A percentile compares a stretch with the other conserved stretches of the same genome.
Evolutionary conservation across 805 yeast species (phyloP).

Genomic region (Lachancea waltii): DNA sequence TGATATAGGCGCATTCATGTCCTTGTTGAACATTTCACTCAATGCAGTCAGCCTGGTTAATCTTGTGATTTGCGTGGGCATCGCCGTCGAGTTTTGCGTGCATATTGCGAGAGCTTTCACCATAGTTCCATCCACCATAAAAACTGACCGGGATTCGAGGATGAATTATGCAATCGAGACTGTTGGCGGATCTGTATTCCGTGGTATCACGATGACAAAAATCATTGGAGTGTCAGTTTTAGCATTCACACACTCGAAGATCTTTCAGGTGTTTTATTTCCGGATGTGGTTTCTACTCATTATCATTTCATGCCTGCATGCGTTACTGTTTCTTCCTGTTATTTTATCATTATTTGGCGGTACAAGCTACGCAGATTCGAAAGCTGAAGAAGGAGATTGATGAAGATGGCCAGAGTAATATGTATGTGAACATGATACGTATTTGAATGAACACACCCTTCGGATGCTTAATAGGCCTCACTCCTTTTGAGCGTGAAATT

Average conservation of each 20-base stretch:
- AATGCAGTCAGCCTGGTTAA: conserved; percentile 90
- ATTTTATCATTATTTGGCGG: conserved; percentile 62
- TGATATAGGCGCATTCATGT: conserved; percentile 77
- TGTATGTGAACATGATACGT: background rate
- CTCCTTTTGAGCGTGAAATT: too few species aligned
- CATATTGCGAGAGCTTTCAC: conserved; percentile 80
- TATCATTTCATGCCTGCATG: conserved; percentile 68
- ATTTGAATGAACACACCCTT: too few species aligned
- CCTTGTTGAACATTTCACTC: conserved; percentile 63
- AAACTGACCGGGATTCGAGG: conserved; percentile 34
- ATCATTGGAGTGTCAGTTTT: conserved; percentile 80
- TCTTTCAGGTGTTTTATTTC: conserved; percentile 87
- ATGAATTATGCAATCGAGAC: conserved; percentile 54
- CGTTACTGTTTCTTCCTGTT: conserved; percentile 74
- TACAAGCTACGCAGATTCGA: conserved; percentile 36
- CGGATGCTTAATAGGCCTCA: too few species aligned
- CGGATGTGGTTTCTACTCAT: conserved; percentile 89
- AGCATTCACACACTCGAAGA: conserved; percentile 80
- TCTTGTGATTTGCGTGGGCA: conserved; percentile 83
- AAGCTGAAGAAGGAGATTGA: conserved; percentile 1
- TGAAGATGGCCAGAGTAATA: too few species aligned
- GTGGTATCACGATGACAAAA: conserved; percentile 87
- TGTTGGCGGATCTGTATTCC: conserved; percentile 86
- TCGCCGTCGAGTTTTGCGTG: conserved; percentile 88
- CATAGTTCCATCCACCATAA: conserved; percentile 32